Percentiles rank a stretch among this genome's conserved stretches.
Evolutionary conservation across 495 filamentous ascomycete species (phyloP).

Genomic region (Talaromyces stipitatus): DNA sequence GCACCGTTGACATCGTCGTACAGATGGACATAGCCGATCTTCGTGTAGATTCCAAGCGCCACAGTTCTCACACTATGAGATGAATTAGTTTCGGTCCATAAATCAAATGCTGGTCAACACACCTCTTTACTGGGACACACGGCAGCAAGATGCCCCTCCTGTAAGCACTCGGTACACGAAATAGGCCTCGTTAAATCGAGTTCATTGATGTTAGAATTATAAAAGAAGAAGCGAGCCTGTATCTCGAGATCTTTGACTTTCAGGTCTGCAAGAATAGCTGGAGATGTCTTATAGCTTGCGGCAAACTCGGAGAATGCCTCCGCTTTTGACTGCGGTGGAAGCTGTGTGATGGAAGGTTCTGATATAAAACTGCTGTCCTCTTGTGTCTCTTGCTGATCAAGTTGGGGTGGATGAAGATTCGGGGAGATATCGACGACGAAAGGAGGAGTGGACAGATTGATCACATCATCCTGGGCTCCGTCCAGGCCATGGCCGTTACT

Average conservation of each 20-base stretch:
- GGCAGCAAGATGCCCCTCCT: conserved; percentile 35
- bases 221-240: conserved; percentile 35
- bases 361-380: neutral
- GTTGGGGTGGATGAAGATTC: neutral
- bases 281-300: conserved; percentile 28
- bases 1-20: conserved; percentile 37
- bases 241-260: conserved; percentile 31
- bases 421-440: neutral
- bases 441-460: neutral
- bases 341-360: neutral
- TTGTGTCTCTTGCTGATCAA: neutral
- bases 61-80: conserved; percentile 32
- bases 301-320: conserved; percentile 27
- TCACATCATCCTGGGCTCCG: neutral
- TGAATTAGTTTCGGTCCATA: conserved; percentile 7
- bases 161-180: conserved; percentile 37
- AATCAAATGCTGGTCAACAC: conserved; percentile 5
- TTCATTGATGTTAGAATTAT: conserved; percentile 54
- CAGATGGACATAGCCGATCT: conserved; percentile 30
- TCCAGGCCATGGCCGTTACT: conserved; percentile 2
- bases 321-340: conserved; percentile 23
- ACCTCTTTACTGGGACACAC: conserved; percentile 40
- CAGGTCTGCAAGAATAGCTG: conserved; percentile 34
- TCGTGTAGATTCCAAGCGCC: conserved; percentile 31
- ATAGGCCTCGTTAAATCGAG: conserved; percentile 60